Base-by-base conservation (phyloP, 2,329 filamentous ascomycete genomes). In the Penicillium nordicum region DNA sequence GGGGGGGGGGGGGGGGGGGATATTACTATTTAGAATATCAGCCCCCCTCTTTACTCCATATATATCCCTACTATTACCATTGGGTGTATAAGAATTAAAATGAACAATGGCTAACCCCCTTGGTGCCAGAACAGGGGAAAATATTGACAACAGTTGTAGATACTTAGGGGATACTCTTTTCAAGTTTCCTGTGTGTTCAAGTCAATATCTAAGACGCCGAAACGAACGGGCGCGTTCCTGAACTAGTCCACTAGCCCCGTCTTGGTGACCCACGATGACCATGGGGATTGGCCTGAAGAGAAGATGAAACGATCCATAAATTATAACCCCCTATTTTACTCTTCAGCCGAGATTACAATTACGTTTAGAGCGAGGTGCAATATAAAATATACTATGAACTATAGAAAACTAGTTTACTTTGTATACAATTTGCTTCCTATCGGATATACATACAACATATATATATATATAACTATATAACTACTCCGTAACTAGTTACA, bases 251-350 rank as follows among this genome's bases (percentile, higher is more conserved):
- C 38, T 60, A 53, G 52, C 34, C 36, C 25, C 23, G 57, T 60
- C 55, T 64, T 58, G 56, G 48, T 34, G 52, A 53, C 50, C 63
- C 63, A 65, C 62, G 56, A 36, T 53, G 45, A 14, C 25, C 7
- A 5, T 18, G 29, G 21, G 46, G 62, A 66, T 64, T 66, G 63
- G 63, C 25, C 16, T 27, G 27, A 45, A 8, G n/a, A 36, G 55
- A 62, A 62, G 16, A 47, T 66, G 63, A 66, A 66, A 66, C 63
- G n/a, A 38, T 23, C 53, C 47, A 34, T 41, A 45, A 46, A 46
- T 51, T 46, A 30, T 25, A 7, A 18, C 7, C 46, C 51, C 41
- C 34, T 55, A 18, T 46, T 27, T 21, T 21, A 14, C 14, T 21
- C n/a, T 25, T 23, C 9, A n/a, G n/a, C 12, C 32, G 12, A 23